These are phyloP conservation scores for Eucalyptus sp. DNA, from an alignment of 345 rosid genomes.

Conservation along the genomic window DNA sequence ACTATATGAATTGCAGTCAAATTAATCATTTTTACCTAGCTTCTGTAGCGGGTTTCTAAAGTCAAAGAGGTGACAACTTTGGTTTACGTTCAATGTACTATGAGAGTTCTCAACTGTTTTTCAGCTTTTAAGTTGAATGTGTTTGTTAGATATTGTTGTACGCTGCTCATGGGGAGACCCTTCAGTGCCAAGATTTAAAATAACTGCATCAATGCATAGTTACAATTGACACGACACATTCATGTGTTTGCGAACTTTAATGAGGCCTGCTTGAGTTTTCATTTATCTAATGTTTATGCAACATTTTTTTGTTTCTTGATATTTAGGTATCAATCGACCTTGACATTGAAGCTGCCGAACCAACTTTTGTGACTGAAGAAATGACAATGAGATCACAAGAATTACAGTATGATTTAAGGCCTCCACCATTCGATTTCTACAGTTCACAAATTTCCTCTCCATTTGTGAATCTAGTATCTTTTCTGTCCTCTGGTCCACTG, in stretches of 20 bases:
- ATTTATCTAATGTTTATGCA: neutral
- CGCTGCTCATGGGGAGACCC: neutral
- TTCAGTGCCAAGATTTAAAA: neutral
- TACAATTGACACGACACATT: neutral
- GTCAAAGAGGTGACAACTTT: neutral
- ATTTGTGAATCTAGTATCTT: neutral
- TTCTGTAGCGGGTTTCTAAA: neutral
- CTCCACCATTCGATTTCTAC: neutral
- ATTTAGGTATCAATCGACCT: conserved; percentile 50
- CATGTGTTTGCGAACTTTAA: neutral
- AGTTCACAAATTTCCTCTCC: neutral
- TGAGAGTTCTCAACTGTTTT: neutral
- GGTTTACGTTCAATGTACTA: neutral
- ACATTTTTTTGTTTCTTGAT: neutral
- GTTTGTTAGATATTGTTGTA: neutral
- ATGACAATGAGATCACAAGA: conserved; percentile 37
- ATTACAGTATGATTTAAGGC: conserved; percentile 23
- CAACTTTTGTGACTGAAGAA: conserved; percentile 25
- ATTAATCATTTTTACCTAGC: neutral
- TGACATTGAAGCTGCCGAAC: conserved; percentile 50
- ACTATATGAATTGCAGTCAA: neutral
- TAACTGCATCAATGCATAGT: neutral
- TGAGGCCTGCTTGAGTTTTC: neutral
- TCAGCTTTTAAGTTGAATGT: neutral
- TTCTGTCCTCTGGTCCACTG: neutral